Conservation (phyloP, 495 filamentous ascomycete species). For the Apodospora peruviana region DNA sequence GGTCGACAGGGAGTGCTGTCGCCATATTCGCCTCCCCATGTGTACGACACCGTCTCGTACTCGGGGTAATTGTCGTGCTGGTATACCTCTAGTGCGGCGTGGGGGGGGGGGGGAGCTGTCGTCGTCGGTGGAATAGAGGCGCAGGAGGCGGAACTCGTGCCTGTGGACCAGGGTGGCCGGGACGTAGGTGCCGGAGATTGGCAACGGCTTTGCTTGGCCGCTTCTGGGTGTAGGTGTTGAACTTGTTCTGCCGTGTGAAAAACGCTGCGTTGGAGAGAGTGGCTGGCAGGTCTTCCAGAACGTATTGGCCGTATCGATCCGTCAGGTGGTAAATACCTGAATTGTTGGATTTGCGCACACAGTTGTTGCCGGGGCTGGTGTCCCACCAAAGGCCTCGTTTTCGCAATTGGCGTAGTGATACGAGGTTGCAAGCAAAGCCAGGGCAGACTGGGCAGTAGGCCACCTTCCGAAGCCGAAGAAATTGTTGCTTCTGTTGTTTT, state of each 20-base stretch:
- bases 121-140: neutral
- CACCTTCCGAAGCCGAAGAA: conserved; percentile 2
- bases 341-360: neutral
- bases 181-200: conserved; percentile 1
- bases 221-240: neutral
- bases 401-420: conserved; percentile 3
- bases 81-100: conserved; percentile 18
- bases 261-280: neutral
- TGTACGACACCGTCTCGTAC: conserved; percentile 25
- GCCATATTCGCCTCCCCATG: conserved; percentile 24
- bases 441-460: conserved; percentile 5
- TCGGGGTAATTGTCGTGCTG: conserved; percentile 18
- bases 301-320: conserved; percentile 1
- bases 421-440: conserved; percentile 3
- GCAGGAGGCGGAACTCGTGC: neutral
- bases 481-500: neutral
- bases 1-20: conserved; percentile 13
- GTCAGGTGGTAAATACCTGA: neutral
- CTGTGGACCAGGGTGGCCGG: neutral
- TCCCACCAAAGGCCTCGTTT: conserved; percentile 9
- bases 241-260: neutral
- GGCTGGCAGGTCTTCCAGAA: conserved; percentile 1
- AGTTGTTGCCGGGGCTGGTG: conserved; percentile 5
- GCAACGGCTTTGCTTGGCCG: neutral
- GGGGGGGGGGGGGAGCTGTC: conserved; percentile 10